phyloP scores from a whole-genome alignment of 2,329 filamentous ascomycete species.

The Penicillium verrucosum region DNA sequence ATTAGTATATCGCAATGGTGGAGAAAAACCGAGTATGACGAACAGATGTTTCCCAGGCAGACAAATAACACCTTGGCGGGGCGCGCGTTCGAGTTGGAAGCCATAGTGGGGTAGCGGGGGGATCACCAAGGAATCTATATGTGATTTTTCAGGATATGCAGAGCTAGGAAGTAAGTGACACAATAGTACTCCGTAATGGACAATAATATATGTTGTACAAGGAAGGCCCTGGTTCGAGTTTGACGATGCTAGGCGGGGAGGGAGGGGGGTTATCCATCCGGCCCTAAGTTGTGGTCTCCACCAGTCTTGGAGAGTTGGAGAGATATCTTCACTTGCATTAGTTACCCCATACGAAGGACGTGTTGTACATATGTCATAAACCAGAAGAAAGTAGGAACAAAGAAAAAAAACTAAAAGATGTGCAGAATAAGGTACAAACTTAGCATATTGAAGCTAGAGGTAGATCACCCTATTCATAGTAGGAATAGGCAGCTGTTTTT shows the following conservation, averaged over 20 bases:
- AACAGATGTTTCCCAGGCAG: slow-evolving; percentile 94
- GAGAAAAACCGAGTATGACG: slow-evolving; percentile 12
- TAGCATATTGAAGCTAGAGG: background rate
- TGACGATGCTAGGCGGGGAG: background rate
- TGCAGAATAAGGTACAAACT: background rate
- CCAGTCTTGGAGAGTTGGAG: background rate
- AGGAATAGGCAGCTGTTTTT: background rate
- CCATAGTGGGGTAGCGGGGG: slow-evolving; percentile 17
- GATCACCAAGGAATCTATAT: background rate
- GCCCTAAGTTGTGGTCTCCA: slow-evolving; percentile 1
- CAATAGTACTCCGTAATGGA: background rate
- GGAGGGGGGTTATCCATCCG: slow-evolving; percentile 12
- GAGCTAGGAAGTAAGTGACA: background rate
- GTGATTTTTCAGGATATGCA: background rate
- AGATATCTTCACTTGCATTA: background rate
- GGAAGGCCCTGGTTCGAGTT: background rate
- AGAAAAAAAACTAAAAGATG: background rate
- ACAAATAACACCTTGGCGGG: slow-evolving; percentile 80
- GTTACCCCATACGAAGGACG: background rate
- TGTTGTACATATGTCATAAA: background rate
- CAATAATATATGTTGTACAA: background rate
- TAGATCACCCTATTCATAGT: background rate
- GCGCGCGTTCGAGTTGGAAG: slow-evolving; percentile 15
- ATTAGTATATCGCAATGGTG: slow-evolving; percentile 3
- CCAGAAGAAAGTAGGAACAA: background rate